phyloP scores from a whole-genome alignment of 169 alveolate species.

The Amoebophrya sp. region DNA sequence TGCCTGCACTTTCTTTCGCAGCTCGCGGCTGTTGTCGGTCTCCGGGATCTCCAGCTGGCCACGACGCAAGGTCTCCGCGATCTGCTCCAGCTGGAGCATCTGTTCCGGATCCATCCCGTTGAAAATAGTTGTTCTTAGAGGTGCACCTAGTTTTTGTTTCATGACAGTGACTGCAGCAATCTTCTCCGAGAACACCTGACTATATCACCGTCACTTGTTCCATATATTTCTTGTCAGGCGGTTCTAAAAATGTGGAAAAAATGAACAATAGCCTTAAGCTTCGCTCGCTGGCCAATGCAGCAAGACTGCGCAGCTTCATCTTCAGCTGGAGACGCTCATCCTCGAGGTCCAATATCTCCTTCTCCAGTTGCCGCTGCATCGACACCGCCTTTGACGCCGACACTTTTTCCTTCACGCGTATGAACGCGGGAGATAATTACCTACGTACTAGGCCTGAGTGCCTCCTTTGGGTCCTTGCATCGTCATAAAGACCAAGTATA shows the following conservation, averaged over 20 bases:
- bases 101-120: neutral
- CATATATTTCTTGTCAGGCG: too few relatives aligned
- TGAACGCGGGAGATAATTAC: too few relatives aligned
- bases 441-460: too few relatives aligned
- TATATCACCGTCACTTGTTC: too few relatives aligned
- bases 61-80: conserved; percentile 10
- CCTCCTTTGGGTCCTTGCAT: too few relatives aligned
- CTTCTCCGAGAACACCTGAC: too few relatives aligned
- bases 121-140: too few relatives aligned
- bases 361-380: neutral
- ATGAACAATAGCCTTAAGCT: too few relatives aligned
- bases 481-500: too few relatives aligned
- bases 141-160: too few relatives aligned
- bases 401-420: neutral
- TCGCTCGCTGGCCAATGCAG: neutral
- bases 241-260: too few relatives aligned
- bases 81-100: conserved; percentile 17
- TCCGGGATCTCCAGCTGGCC: neutral
- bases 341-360: conserved; percentile 11
- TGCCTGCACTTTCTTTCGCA: neutral
- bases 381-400: conserved; percentile 21
- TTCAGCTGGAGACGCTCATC: neutral
- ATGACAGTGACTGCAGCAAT: too few relatives aligned
- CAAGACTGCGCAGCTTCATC: neutral
- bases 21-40: conserved; percentile 5